Conservation (phyloP, 495 filamentous ascomycete species). For the Glutinoglossum americanum region DNA sequence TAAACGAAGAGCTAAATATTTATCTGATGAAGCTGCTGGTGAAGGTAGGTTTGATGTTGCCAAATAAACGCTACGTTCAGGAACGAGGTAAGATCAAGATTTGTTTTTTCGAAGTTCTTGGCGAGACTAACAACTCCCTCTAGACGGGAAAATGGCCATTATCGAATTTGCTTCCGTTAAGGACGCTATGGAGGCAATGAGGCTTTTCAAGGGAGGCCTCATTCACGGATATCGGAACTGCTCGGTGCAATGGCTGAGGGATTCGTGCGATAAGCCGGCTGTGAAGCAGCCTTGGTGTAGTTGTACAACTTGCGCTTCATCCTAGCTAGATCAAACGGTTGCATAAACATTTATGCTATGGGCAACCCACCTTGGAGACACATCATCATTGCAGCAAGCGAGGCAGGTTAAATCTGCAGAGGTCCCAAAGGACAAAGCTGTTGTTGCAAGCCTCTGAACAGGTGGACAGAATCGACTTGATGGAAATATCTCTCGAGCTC, state of each 20-base stretch:
- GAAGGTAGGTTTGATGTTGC: constrained; percentile 1
- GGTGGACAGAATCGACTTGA: not conserved
- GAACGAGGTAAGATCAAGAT: not conserved
- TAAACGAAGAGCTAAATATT: not conserved
- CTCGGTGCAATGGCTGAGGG: not conserved
- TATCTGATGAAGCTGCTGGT: not conserved
- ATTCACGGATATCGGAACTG: not conserved
- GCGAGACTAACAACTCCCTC: not conserved
- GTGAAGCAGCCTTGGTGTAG: not conserved
- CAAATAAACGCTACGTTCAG: constrained; percentile 1
- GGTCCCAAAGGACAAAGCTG: not conserved
- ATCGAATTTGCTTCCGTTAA: constrained; percentile 5
- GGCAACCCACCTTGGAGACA: too few species aligned
- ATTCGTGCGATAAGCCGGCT: constrained; percentile 1
- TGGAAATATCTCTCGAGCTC: too few species aligned
- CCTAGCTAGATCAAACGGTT: too few species aligned
- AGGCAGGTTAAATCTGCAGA: not conserved
- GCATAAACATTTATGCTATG: too few species aligned
- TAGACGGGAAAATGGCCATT: constrained; percentile 3
- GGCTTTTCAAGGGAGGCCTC: not conserved
- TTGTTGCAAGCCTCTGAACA: not conserved
- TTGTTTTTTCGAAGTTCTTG: not conserved
- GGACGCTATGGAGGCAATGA: constrained; percentile 3
- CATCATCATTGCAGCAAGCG: not conserved
- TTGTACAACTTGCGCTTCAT: not conserved